Conservation (phyloP, 805 yeast species). For the Metschnikowia cerradonensis region DNA sequence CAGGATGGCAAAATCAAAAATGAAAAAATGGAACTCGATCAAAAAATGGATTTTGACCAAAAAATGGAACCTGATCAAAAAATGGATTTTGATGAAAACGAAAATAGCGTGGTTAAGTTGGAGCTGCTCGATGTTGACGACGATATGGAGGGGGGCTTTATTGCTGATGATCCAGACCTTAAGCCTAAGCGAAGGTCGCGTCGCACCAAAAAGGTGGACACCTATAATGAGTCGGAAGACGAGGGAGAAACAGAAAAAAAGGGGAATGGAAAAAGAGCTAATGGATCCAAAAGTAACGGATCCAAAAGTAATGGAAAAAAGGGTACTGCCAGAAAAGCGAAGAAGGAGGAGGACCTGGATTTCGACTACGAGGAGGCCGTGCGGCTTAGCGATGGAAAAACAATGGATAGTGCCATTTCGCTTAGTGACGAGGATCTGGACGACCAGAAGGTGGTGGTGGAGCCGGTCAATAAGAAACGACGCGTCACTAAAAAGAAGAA, state of each 20-base stretch:
- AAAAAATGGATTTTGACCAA: background rate
- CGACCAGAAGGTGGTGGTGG: conserved; percentile 7
- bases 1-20: background rate
- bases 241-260: background rate
- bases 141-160: conserved; percentile 15
- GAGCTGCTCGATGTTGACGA: conserved; percentile 6
- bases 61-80: background rate
- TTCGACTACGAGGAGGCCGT: conserved; percentile 5
- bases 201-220: conserved; percentile 6
- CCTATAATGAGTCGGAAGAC: conserved; percentile 23
- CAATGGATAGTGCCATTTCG: conserved; percentile 20
- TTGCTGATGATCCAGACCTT: conserved; percentile 16
- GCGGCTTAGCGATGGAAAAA: conserved; percentile 1
- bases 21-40: background rate
- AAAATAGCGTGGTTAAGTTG: background rate
- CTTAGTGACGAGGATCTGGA: conserved; percentile 25
- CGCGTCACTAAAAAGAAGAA: conserved; percentile 27
- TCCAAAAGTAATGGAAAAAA: background rate
- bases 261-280: background rate
- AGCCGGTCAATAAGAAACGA: conserved; percentile 21
- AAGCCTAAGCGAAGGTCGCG: conserved; percentile 11
- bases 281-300: background rate
- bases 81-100: background rate
- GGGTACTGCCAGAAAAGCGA: background rate
- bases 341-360: background rate